A percentile compares a stretch with the other conserved stretches of the same genome.
Evolutionary conservation across 345 rosid species (phyloP).

Genomic region (Psidium friedrichsthalianum): DNA sequence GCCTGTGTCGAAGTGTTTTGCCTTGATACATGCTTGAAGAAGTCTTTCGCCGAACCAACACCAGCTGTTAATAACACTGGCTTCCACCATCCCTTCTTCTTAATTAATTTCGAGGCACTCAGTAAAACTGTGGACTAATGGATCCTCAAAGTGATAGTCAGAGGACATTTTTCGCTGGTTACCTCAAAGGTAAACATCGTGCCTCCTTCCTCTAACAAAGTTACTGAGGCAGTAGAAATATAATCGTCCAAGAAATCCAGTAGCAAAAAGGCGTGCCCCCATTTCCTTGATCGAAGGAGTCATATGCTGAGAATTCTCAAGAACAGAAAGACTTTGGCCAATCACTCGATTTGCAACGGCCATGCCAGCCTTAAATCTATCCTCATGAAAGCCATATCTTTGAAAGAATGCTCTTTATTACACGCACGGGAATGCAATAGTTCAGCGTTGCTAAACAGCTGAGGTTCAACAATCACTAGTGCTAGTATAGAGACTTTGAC

Average conservation of each 20-base stretch:
- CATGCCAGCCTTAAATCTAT: constrained; percentile 88
- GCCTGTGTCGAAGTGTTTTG: constrained; percentile 83
- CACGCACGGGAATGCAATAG: no score
- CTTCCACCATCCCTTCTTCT: constrained; percentile 99
- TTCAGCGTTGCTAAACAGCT: no score
- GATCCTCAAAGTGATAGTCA: constrained; percentile 43
- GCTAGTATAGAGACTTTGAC: neutral
- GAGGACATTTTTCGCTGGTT: constrained; percentile 22
- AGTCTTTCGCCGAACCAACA: constrained; percentile 67
- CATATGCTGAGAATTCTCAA: constrained; percentile 67
- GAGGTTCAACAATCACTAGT: neutral
- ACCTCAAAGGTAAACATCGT: constrained; percentile 65
- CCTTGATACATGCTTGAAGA: constrained; percentile 64
- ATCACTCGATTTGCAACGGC: constrained; percentile 58
- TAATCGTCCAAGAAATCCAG: constrained; percentile 64
- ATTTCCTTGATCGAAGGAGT: constrained; percentile 63
- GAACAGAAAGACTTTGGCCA: constrained; percentile 29
- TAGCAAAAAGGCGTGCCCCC: constrained; percentile 62
- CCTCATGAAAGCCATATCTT: constrained; percentile 97
- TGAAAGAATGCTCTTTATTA: no score
- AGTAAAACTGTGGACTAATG: constrained; percentile 80
- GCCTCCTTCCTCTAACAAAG: constrained; percentile 79
- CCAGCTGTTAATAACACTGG: constrained; percentile 67
- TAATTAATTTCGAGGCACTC: constrained; percentile 33
- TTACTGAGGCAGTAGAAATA: constrained; percentile 53